Evolutionary conservation across 495 filamentous ascomycete genomes (phyloP), one percentile per base, ranked within the genome.

Genomic region (Patellaria atrata): DNA sequence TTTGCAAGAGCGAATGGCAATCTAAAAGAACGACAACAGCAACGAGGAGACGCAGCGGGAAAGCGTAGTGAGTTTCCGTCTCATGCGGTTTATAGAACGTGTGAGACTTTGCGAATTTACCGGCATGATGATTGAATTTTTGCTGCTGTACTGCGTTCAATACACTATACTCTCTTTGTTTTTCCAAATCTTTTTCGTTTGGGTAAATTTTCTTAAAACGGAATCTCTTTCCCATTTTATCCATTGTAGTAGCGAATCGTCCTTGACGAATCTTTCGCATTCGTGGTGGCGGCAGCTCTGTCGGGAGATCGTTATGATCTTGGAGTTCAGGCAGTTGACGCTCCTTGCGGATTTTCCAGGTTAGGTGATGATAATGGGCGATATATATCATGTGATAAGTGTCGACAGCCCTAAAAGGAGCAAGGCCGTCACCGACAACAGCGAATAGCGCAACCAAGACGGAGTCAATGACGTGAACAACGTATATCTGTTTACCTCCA

Each of bases 71-170:
- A 2, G 80, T 85, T 24, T 68, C 56, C 0, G 79, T 85, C 57
- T 84, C 81, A 56, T 87, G 79, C 1, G 81, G 81, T 50, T 81
- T 82, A 61, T 84, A 87, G 55, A 83, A 87, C 1, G 77, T 80
- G 48, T 87, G 81, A 0, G 74, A 77, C 33, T 72, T 78, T 43
- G 74, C 62, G 41, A 84, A 77, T 45, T 82, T 84, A 21, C 58
- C 63, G 44, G 83, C 76, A 48, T 87, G 79, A 43, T 84, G 71
- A 22, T 68, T 61, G 9, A 87, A 62, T 22, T 61, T 64, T 19
- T 56, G 56, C 47, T 83, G 74, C 47, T 83, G 71, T 22, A 61
- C 54, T 9, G 64, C 65, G 12, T 60, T 65, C 3, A 87, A 61
- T 1, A 86, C 77, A 1, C 64, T 66, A 36, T 61, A 70, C 37